These are phyloP conservation scores for Cryptosporidium baileyi DNA, from an alignment of 169 alveolate species.

Conservation along the genomic window DNA sequence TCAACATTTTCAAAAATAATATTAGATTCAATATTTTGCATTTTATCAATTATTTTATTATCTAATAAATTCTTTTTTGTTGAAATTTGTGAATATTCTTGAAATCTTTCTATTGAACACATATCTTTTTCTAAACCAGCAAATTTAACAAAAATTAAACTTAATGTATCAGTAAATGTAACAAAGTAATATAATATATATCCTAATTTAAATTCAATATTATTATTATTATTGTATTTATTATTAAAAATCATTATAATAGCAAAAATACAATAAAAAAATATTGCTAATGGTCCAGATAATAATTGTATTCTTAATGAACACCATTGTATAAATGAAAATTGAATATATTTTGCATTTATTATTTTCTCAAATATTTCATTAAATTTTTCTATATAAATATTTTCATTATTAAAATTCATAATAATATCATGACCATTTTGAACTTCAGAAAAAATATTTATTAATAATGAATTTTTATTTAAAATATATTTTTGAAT, in stretches of 20 bases:
- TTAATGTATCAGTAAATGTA: slow-evolving; percentile 23
- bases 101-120: slow-evolving; percentile 49
- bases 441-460: not conserved
- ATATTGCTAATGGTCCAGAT: slow-evolving; percentile 26
- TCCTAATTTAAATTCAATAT: not conserved
- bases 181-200: not conserved
- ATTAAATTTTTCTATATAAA: not conserved
- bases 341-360: not conserved
- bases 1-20: not conserved
- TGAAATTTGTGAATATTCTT: slow-evolving; percentile 8
- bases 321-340: slow-evolving; percentile 8
- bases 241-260: not conserved
- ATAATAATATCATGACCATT: not conserved
- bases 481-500: slow-evolving; percentile 13
- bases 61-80: not conserved
- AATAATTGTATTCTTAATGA: slow-evolving; percentile 11
- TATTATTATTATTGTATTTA: not conserved
- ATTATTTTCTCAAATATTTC: not conserved
- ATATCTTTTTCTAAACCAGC: slow-evolving; percentile 48
- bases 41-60: not conserved
- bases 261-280: not conserved
- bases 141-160: not conserved
- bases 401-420: not conserved
- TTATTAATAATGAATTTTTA: not conserved
- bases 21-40: not conserved